Conservation (phyloP, 2,329 filamentous ascomycete genomes). For the Chalara sp. region DNA sequence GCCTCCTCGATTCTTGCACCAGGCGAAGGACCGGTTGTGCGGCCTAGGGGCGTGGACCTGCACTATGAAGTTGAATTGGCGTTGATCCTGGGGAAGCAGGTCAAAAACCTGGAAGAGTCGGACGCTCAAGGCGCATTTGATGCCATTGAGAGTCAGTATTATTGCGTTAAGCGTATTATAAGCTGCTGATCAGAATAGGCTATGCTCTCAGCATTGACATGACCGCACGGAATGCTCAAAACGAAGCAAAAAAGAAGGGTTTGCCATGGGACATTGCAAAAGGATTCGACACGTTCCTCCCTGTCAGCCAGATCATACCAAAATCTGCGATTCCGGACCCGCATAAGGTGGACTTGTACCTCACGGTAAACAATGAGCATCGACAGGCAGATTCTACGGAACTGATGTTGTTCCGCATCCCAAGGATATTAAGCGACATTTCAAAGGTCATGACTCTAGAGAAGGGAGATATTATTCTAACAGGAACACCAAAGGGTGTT, state of each 20-base stretch:
- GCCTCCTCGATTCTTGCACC: conserved; percentile 78
- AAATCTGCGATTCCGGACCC: conserved; percentile 79
- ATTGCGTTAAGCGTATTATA: too few relatives aligned
- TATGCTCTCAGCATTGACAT: conserved; percentile 94
- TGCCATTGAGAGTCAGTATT: conserved; percentile 64
- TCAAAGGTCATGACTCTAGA: conserved; percentile 92
- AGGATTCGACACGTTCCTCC: conserved; percentile 96
- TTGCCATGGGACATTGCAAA: conserved; percentile 95
- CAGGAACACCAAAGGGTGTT: conserved; percentile 96
- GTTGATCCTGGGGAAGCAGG: conserved; percentile 74
- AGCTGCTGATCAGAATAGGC: conserved; percentile 39
- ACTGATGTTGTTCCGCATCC: conserved; percentile 90
- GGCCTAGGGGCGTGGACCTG: conserved; percentile 74
- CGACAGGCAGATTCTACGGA: conserved; percentile 85
- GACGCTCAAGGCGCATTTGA: conserved; percentile 72
- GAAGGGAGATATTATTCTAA: conserved; percentile 86
- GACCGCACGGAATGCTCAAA: conserved; percentile 92
- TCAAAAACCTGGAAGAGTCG: conserved; percentile 68
- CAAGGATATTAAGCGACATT: conserved; percentile 82
- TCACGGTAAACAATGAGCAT: conserved; percentile 73
- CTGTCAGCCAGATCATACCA: conserved; percentile 73
- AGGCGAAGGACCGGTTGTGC: conserved; percentile 69
- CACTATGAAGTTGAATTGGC: conserved; percentile 96
- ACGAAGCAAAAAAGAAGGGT: conserved; percentile 94
- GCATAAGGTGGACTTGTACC: conserved; percentile 79